Evolutionary conservation across 106 monocot genomes (phyloP).

Genomic region (Dendrobium chrysotoxum): DNA sequence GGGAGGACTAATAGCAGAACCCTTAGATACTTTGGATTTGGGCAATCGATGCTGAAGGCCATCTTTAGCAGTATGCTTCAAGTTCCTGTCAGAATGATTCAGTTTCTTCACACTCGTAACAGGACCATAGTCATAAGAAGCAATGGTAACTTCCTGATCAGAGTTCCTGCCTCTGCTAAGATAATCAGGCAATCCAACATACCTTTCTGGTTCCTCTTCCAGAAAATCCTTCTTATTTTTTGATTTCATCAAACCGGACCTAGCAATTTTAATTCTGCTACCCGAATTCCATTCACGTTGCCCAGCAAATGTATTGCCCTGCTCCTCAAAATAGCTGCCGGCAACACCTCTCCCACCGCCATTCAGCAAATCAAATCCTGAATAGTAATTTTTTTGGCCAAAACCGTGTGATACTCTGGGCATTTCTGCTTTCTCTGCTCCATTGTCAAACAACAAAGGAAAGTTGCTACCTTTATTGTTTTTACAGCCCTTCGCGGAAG

Average conservation of each 20-base stretch:
- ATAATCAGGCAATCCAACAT: conserved; percentile 2
- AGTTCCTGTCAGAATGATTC: conserved; percentile 27
- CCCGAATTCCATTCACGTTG: not conserved
- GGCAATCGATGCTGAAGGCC: conserved; percentile 5
- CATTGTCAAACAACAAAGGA: not conserved
- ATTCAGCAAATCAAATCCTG: conserved; percentile 21
- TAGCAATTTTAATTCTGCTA: not conserved
- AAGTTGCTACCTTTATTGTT: not conserved
- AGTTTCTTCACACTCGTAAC: conserved; percentile 18
- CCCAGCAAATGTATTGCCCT: conserved; percentile 7
- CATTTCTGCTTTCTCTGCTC: conserved; percentile 9
- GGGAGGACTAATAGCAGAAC: conserved; percentile 6
- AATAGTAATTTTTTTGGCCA: conserved; percentile 7
- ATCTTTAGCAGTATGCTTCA: conserved; percentile 14
- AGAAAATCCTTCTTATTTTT: conserved; percentile 26
- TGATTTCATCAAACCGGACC: conserved; percentile 22
- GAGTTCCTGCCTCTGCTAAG: conserved; percentile 18
- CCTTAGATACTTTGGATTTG: conserved; percentile 14
- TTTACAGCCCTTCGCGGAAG: conserved; percentile 21
- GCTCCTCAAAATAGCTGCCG: conserved; percentile 17
- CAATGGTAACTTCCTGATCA: conserved; percentile 36
- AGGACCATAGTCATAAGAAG: conserved; percentile 34
- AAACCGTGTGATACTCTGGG: conserved; percentile 1
- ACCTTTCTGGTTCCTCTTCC: conserved; percentile 13
- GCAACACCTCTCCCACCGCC: conserved; percentile 2